A percentile compares a stretch with the other conserved stretches of the same genome.
Conservation (phyloP, 1,284 basidiomycete genomes). For the Pseudozyma pruni region DNA sequence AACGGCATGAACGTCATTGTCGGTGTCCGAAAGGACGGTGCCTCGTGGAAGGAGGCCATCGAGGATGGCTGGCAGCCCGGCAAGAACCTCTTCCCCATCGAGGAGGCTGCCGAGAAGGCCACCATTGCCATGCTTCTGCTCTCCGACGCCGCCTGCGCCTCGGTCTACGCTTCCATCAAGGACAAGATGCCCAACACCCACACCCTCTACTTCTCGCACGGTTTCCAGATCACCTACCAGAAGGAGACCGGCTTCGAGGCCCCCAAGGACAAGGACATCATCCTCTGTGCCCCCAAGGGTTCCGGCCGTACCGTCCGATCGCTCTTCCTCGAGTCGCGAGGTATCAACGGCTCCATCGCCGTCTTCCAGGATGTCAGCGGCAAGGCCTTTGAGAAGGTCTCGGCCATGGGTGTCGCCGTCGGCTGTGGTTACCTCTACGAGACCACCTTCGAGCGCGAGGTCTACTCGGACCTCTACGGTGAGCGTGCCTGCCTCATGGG, state of each 20-base stretch:
- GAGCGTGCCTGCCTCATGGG: slow-evolving; percentile 99
- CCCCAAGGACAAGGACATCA: slow-evolving; percentile 94
- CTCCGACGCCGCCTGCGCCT: slow-evolving; percentile 96
- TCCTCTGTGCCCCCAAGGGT: slow-evolving; percentile 98
- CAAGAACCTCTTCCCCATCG: slow-evolving; percentile 97
- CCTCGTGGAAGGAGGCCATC: slow-evolving; percentile 93
- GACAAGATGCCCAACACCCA: slow-evolving; percentile 96
- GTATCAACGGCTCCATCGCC: slow-evolving; percentile 89
- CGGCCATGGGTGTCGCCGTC: slow-evolving; percentile 91
- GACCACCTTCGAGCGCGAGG: slow-evolving; percentile 99
- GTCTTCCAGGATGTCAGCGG: slow-evolving; percentile 93
- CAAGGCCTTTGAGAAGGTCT: slow-evolving; percentile 95
- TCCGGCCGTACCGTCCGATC: slow-evolving; percentile 98
- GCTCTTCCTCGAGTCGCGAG: slow-evolving; percentile 99
- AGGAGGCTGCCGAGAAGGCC: slow-evolving; percentile 93
- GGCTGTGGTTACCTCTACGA: slow-evolving; percentile 98
- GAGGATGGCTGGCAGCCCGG: slow-evolving; percentile 99
- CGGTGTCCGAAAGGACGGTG: slow-evolving; percentile 95
- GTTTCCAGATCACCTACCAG: slow-evolving; percentile 99
- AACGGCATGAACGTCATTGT: slow-evolving; percentile 98
- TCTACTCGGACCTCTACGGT: slow-evolving; percentile 98
- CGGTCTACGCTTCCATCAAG: slow-evolving; percentile 87
- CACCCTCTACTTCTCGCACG: slow-evolving; percentile 99
- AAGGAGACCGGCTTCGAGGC: slow-evolving; percentile 94
- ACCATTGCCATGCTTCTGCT: slow-evolving; percentile 99